These are phyloP conservation scores for Calonectria multiphialidica DNA, from an alignment of 2,329 filamentous ascomycete genomes.

Conservation along the genomic window DNA sequence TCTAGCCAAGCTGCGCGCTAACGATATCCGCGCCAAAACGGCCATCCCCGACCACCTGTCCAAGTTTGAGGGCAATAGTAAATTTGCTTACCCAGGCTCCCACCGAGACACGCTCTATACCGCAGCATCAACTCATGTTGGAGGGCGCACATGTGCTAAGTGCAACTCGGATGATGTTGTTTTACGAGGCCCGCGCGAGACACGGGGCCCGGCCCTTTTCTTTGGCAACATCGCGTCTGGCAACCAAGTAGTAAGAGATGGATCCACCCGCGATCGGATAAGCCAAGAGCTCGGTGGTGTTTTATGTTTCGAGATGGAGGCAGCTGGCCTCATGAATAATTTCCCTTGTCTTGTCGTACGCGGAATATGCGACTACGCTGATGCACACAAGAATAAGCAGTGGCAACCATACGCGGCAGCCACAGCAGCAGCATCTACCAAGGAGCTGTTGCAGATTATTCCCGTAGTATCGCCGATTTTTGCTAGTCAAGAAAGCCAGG, in stretches of 20 bases:
- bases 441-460: not conserved
- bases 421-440: not conserved
- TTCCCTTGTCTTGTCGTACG: not conserved
- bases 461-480: no score
- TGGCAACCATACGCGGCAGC: not conserved
- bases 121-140: not conserved
- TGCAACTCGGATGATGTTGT: not conserved
- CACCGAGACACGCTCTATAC: not conserved
- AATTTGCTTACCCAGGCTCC: not conserved
- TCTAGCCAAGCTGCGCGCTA: slow-evolving; percentile 38
- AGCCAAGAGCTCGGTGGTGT: not conserved
- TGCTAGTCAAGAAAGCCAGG: not conserved
- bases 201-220: not conserved
- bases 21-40: not conserved
- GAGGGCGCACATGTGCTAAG: not conserved
- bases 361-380: not conserved
- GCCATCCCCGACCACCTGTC: not conserved
- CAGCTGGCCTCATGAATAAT: not conserved
- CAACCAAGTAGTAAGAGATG: not conserved
- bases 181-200: not conserved
- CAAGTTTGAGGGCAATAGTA: not conserved
- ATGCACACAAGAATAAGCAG: not conserved
- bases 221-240: not conserved
- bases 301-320: not conserved
- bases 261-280: not conserved